Evolutionary conservation across 768 basidiomycete genomes (phyloP).

Genomic region (Pleurotus pulmonarius): DNA sequence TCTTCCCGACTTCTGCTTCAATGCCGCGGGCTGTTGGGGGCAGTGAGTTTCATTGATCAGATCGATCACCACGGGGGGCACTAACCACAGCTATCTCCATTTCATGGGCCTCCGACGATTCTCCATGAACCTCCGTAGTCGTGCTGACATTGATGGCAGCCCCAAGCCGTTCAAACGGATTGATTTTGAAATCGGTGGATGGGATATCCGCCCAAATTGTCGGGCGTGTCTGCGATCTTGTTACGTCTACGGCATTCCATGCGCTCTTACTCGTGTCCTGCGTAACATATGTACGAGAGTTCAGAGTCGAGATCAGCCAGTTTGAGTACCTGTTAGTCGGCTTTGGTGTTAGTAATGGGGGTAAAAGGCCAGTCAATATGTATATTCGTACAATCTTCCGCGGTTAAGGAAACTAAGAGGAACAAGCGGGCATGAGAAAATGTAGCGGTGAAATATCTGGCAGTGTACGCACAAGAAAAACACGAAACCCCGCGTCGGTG

Average conservation of each 20-base stretch:
- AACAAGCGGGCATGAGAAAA: neutral
- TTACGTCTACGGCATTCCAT: neutral
- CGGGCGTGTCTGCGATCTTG: neutral
- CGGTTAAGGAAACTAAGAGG: neutral
- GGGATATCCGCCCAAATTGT: neutral
- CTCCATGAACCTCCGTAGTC: slow-evolving; percentile 1
- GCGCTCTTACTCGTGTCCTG: neutral
- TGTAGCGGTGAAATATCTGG: neutral
- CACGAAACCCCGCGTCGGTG: slow-evolving; percentile 4
- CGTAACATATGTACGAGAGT: neutral
- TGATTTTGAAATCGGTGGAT: neutral
- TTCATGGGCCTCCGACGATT: neutral
- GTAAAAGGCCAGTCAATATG: neutral
- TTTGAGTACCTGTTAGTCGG: slow-evolving; percentile 3
- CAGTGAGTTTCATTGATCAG: no score
- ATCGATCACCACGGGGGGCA: no score
- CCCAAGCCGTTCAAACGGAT: neutral
- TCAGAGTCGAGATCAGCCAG: slow-evolving; percentile 7
- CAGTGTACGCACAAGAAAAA: slow-evolving; percentile 6
- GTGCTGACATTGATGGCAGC: slow-evolving; percentile 4
- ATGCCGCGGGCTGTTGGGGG: no score
- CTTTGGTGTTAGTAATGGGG: neutral
- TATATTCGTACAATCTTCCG: neutral
- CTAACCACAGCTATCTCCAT: neutral
- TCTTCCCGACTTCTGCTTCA: no score